A percentile compares a stretch with the other conserved stretches of the same genome.
phyloP scores from a whole-genome alignment of 1,284 basidiomycete genomes.

The Rhodofomes roseus region DNA sequence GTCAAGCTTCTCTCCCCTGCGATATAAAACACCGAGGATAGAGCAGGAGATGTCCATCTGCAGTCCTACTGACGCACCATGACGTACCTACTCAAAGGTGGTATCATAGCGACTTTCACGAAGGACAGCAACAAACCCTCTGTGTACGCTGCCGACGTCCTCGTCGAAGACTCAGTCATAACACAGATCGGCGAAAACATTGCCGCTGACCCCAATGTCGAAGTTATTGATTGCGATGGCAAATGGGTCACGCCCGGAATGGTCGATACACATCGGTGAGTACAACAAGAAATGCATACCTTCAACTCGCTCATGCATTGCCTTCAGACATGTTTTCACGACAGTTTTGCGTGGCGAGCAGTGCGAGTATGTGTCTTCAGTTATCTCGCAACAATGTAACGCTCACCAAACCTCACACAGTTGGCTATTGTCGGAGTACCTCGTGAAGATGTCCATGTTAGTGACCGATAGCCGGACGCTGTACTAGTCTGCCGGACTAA shows the following conservation, averaged over 20 bases:
- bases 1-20: not conserved
- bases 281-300: too few relatives aligned
- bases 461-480: not conserved
- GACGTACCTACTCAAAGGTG: constrained; percentile 26
- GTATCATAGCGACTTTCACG: constrained; percentile 25
- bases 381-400: not conserved
- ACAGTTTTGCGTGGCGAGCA: constrained; percentile 26
- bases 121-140: constrained; percentile 16
- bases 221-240: constrained; percentile 26
- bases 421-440: constrained; percentile 29
- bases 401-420: constrained; percentile 8
- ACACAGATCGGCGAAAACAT: constrained; percentile 22
- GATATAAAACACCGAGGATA: not conserved
- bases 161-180: constrained; percentile 25
- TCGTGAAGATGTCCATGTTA: constrained; percentile 28
- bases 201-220: constrained; percentile 14
- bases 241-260: constrained; percentile 32
- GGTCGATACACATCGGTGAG: constrained; percentile 30
- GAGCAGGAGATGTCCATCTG: not conserved
- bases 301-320: not conserved
- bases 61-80: not conserved
- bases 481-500: not conserved
- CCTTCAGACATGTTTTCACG: constrained; percentile 29
- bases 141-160: constrained; percentile 27
- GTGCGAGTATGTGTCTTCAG: constrained; percentile 23